Evolutionary conservation across 495 filamentous ascomycete species (phyloP).

Genomic region (Neurospora sp.): DNA sequence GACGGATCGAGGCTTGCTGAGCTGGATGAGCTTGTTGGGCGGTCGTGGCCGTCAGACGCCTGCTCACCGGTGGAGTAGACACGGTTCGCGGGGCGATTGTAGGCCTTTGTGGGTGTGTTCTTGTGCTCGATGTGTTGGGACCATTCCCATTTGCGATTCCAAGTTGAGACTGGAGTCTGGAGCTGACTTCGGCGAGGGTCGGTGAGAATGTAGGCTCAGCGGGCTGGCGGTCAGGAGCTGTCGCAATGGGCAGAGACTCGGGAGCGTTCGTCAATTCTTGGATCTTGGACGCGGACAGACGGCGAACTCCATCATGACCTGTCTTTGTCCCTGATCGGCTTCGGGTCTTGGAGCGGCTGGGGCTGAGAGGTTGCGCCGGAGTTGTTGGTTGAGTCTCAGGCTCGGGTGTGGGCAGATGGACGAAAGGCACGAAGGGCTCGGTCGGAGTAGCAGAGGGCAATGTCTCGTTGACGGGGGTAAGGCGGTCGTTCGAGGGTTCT

Average conservation of each 20-base stretch:
- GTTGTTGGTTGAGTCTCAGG: not conserved
- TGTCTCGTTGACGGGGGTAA: constrained; percentile 18
- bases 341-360: constrained; percentile 8
- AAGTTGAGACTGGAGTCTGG: not conserved
- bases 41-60: constrained; percentile 12
- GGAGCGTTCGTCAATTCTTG: constrained; percentile 44
- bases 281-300: constrained; percentile 48
- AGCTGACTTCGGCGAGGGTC: constrained; percentile 21
- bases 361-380: not conserved
- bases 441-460: not conserved
- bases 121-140: not conserved
- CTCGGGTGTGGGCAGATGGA: not conserved
- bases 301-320: constrained; percentile 33
- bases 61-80: constrained; percentile 34
- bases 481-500: constrained; percentile 24
- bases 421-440: not conserved
- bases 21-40: constrained; percentile 14
- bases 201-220: constrained; percentile 27
- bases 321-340: constrained; percentile 28
- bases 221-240: constrained; percentile 15
- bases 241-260: constrained; percentile 36
- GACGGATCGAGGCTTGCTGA: constrained; percentile 15
- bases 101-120: constrained; percentile 8
- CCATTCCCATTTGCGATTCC: not conserved
- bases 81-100: constrained; percentile 24